phyloP scores from a whole-genome alignment of 1,139 yeast species.

The Yarrowia galli region DNA sequence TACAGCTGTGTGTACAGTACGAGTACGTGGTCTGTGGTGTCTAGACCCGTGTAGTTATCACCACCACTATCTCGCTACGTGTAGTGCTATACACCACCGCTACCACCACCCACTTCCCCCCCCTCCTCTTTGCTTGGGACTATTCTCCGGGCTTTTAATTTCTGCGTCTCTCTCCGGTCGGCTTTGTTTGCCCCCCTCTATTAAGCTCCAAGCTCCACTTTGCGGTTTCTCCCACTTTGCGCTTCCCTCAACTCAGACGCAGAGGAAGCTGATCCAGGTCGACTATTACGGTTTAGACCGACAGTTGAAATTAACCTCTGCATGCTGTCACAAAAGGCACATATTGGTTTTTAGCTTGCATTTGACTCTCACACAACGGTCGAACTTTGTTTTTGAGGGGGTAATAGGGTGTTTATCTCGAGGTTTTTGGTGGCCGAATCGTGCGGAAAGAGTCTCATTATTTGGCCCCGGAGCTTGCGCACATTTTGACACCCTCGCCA shows the following conservation, averaged over 20 bases:
- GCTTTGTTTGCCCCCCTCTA: constrained; percentile 2
- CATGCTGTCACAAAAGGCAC: constrained; percentile 37
- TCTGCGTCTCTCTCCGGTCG: neutral
- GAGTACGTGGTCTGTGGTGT: no score
- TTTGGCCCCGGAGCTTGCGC: neutral
- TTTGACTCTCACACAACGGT: constrained; percentile 37
- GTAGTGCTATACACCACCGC: no score
- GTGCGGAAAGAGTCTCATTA: neutral
- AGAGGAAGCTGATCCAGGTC: constrained; percentile 20
- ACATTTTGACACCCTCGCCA: neutral
- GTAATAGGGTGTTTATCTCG: no score
- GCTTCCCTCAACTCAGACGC: neutral
- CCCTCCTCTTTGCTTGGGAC: no score
- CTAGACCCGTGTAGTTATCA: no score
- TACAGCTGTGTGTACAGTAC: no score
- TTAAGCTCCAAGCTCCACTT: neutral
- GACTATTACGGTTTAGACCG: constrained; percentile 19
- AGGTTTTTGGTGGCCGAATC: neutral
- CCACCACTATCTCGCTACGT: no score
- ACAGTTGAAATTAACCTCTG: constrained; percentile 18
- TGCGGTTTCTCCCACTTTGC: constrained; percentile 3
- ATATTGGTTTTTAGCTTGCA: constrained; percentile 38
- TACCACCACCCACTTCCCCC: no score
- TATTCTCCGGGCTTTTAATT: neutral
- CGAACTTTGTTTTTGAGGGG: neutral